These are phyloP conservation scores for Guyanaporus albipodus DNA, from an alignment of 768 basidiomycete genomes.

Conservation along the genomic window DNA sequence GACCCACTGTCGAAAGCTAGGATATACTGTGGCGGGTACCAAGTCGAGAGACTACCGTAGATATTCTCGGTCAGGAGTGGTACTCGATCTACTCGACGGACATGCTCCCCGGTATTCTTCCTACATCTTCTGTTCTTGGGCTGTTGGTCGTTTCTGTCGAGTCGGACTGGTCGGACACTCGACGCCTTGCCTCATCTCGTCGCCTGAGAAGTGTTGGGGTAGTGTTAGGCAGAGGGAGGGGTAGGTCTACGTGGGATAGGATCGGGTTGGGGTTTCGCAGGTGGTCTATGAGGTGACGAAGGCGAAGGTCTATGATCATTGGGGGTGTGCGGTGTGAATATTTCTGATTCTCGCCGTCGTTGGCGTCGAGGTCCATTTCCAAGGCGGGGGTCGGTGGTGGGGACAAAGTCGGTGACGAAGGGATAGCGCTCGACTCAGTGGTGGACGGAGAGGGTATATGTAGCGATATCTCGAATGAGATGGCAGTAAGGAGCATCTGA, in stretches of 20 bases:
- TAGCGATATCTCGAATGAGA: conserved; percentile 60
- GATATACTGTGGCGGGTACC: conserved; percentile 6
- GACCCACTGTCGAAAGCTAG: neutral
- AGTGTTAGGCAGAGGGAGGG: conserved; percentile 60
- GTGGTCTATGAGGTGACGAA: conserved; percentile 50
- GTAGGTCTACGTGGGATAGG: conserved; percentile 24
- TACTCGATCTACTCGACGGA: conserved; percentile 19
- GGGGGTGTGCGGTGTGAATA: conserved; percentile 28
- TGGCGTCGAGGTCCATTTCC: conserved; percentile 19
- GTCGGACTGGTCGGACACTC: conserved; percentile 23
- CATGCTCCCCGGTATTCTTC: conserved; percentile 33
- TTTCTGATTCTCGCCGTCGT: conserved; percentile 19
- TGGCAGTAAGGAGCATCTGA: conserved; percentile 61
- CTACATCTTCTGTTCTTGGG: conserved; percentile 38
- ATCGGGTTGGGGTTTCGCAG: conserved; percentile 52
- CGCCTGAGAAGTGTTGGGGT: conserved; percentile 53
- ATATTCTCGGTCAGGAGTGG: conserved; percentile 13
- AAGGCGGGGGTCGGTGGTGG: conserved; percentile 22
- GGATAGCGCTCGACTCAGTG: conserved; percentile 37
- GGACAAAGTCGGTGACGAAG: conserved; percentile 23
- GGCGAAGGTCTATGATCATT: conserved; percentile 62
- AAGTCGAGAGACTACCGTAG: conserved; percentile 17
- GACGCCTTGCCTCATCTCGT: conserved; percentile 40
- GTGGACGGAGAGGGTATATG: conserved; percentile 38
- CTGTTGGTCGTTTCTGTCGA: conserved; percentile 20